Evolutionary conservation across 1,139 yeast genomes (phyloP), one percentile per base, ranked within the genome.

Genomic region (Nakaseomyces kungkrabaensis): DNA sequence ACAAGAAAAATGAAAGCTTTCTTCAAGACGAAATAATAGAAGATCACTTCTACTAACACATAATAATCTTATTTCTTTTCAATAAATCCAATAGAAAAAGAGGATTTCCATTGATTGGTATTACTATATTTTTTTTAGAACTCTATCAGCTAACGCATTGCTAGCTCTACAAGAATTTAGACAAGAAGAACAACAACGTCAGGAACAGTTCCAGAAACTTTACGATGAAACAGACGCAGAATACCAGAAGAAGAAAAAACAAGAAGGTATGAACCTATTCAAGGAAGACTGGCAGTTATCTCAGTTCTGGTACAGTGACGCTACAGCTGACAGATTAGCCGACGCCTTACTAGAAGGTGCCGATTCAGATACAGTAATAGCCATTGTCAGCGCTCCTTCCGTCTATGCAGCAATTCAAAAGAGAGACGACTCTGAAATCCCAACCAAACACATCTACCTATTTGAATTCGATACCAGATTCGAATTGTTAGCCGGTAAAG

Each of bases 251-350:
- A 60, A 63, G 22, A 64, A 63, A 45, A 60, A 59, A 38, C 58
- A 63, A 36, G 66, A 68, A 48, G 77, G 79, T 29, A 85, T 85
- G 67, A 82, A 78, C 46, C 71, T 77, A 36, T 89, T 89, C 67
- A 76, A 84, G 62, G 96, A 89, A 67, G 95, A 89, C 68, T 89
- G 97, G 97, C 94, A 86, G 60, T 72, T 89, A 41, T 86, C 96
- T 0, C 97, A 89, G 65, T 89, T 89, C 68, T 87, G 96, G 96
- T 85, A 85, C 61, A 68, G 75, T 48, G 90, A 87, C 54, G 70
- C 72, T 4, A 89, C 96, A 0, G 89, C 96, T 0, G 75, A 73
- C 45, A 63, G 68, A 0, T 67, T 87, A 26, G 94, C 86, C 0
- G 77, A 75, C 52, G 94, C 86, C 17, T 70, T 88, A 38, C 66